Evolutionary conservation across 177 flowering plant genomes (phyloP), one percentile per base, ranked within the genome.

Genomic region (Vitis hybrid): DNA sequence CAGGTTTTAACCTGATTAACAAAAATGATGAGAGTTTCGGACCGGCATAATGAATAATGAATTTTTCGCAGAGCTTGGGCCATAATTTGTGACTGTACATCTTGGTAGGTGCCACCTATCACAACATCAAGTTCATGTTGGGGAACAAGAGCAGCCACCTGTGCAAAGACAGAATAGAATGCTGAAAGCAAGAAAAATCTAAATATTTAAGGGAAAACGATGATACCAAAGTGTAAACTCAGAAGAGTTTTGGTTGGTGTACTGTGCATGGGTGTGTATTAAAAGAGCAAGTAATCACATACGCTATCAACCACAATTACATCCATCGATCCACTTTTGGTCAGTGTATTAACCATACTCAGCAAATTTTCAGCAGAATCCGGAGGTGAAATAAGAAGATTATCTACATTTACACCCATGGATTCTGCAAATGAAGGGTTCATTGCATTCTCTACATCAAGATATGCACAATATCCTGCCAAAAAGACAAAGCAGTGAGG

Each of bases 71-170:
- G 85, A 64, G 93, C 97, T 78, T 84, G 86, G 51, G 77, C 85
- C 92, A 94, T 92, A 62, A 90, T 74, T 66, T 68, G 74, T 52
- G 94, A 81, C 60, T 88, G 97, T 29, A 69, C 31, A 31, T 83
- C 87, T 57, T 20, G 45, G 13, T 29, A 10, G 55, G 22, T 63
- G 29, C 49, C 66, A 66, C 75, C 83, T 22, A 80, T 65, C 52
- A 60, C 61, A 71, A 45, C 71, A 72, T 88, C 93, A 76, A 92
- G 60, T 79, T 92, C 97, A 77, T 62, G 57, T 72, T 88, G 87
- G 20, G 98, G 92, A 68, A 89, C 81, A 77, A 92, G 97, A 48
- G 97, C 97, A 52, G 97, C 98, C 13, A 93, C 98, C 98, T 91
- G 86, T 31, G 48, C 48, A 39, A 39, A 39, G 48, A 39, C 48